These are phyloP conservation scores for Monocercomonoides exilis DNA, from an alignment of 78 protist species.

Conservation along the genomic window DNA sequence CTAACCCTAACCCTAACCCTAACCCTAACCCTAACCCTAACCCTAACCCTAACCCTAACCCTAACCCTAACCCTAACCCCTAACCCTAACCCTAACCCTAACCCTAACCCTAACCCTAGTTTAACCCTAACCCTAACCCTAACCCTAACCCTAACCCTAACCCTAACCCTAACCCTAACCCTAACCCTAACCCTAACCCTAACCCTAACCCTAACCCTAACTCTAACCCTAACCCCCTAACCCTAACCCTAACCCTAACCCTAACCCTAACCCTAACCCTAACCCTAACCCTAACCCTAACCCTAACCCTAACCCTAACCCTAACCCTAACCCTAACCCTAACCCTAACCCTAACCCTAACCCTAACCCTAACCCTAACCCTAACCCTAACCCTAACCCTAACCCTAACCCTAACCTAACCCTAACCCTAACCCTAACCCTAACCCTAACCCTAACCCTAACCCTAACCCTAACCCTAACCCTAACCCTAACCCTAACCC, in stretches of 20 bases:
- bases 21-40: not conserved
- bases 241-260: not conserved
- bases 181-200: not conserved
- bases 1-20: not conserved
- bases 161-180: not conserved
- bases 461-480: not conserved
- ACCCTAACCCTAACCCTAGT: not conserved
- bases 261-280: not conserved
- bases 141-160: not conserved
- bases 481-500: not conserved
- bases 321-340: not conserved
- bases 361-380: not conserved
- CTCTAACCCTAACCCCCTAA: no score
- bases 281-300: not conserved
- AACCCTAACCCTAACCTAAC: no score
- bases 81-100: not conserved
- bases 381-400: not conserved
- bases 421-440: not conserved
- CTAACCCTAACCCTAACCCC: no score
- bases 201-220: no score
- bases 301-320: not conserved
- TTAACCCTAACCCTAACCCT: not conserved
- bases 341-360: not conserved
- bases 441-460: not conserved
- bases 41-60: not conserved